Base-by-base conservation (phyloP, 345 rosid genomes). In the Geranium rotundifolium region DNA sequence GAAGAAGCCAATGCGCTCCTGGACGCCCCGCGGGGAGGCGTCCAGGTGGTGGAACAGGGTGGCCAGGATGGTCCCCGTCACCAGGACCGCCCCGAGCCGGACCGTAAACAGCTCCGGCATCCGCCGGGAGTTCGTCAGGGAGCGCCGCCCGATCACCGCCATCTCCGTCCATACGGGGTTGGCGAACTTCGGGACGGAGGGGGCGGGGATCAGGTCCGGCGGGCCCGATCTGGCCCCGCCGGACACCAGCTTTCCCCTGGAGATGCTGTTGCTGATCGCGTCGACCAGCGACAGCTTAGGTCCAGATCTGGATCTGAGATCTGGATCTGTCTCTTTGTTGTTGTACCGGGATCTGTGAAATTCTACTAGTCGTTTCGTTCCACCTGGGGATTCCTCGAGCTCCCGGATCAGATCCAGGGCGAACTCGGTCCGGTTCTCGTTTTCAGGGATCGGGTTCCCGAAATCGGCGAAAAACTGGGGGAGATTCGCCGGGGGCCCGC, bases 111-210 rank as follows among this genome's bases (percentile, higher is more conserved):
- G 72, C 62, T 93, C 99, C 0, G 99, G 97, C 84, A 78, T 80
- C 71, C 99, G 79, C 57, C 79, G 69, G 0, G 99, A 88, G 73
- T 93, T 93, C 7, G 57, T 80, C 8, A 90, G 54, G 2, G 97
- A 73, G 2, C 97, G 79, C 61, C 76, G 84, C 0, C 91, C 84
- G 29, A 93, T 78, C 0, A 90, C 96, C 0, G 82, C 63, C 81
- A 90, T 84, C 69, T 93, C 99, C 4, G 65, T 81, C 99, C 96
- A 90, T 14, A 75, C 58, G 0, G 97, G 96, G 49, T 93, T 93
- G 0, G 99, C 97, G 62, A 82, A 93, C 0, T 78, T 84, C 19
- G 86, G 93, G 27, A 89, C 86, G 37, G 86, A 80, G 4, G 86
- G 37, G 3, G 77, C 67, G 49, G 80, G 60, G 52, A 63, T 72